A percentile compares a stretch with the other conserved stretches of the same genome.
Conservation (phyloP, 1,284 basidiomycete species). For the Polyporus tsugae region DNA sequence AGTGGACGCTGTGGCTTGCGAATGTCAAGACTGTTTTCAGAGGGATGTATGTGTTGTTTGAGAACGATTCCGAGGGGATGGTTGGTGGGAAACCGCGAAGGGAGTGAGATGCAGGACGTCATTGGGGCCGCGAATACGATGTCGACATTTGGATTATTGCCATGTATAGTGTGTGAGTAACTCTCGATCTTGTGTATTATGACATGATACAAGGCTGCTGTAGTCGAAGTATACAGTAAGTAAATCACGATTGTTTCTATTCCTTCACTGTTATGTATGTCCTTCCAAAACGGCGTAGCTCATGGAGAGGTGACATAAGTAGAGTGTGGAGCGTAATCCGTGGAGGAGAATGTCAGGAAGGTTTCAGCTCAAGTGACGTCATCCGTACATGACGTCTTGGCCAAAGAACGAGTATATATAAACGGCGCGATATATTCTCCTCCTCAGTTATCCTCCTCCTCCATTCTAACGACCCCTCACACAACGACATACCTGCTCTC, state of each 20-base stretch:
- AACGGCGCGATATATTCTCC: no score
- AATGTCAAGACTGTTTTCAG: not conserved
- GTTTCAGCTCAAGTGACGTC: not conserved
- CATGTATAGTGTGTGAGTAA: not conserved
- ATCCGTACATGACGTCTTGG: slow-evolving; percentile 2
- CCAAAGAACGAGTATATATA: not conserved
- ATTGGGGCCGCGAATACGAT: not conserved
- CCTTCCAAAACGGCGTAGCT: no score
- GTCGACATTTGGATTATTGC: not conserved
- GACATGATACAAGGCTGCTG: no score
- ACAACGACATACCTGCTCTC: not conserved
- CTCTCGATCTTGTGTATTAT: not conserved
- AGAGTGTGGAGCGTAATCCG: not conserved
- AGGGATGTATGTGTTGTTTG: not conserved
- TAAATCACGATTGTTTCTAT: no score
- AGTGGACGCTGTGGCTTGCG: not conserved
- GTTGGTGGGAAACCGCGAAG: not conserved
- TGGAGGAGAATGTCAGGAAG: no score
- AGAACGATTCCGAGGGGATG: not conserved
- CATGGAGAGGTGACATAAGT: not conserved
- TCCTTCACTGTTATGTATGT: no score
- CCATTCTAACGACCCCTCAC: not conserved
- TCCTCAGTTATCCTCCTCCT: not conserved
- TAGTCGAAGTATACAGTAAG: no score
- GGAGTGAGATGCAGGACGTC: not conserved